Evolutionary conservation across 2,329 filamentous ascomycete species (phyloP), one percentile per base, ranked within the genome.

Genomic region (Penicillium sp.): DNA sequence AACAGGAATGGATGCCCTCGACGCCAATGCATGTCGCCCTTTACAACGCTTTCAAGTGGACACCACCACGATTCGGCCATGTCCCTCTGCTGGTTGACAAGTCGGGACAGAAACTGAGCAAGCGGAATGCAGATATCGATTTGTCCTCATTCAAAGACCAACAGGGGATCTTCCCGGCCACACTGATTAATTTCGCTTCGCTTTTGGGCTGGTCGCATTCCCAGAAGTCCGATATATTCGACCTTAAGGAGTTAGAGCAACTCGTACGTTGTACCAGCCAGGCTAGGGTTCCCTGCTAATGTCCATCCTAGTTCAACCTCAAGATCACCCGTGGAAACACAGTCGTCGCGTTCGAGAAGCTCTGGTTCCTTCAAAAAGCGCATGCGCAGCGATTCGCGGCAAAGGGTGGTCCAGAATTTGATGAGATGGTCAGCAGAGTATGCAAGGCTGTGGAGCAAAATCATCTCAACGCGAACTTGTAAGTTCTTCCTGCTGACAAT

Each of bases 271-370:
- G 14, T 26, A 36, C 14, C 10, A 26, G 27, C 8, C 16, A 39
- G 14, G n/a, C 3, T 10, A 18, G 16, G 7, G 10, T 16, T n/a
- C 11, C 11, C 41, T 49, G 37, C 62, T 69, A 44, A 72, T 41
- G 14, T 23, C 24, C 16, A 26, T 16, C 35, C 13, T 49, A 88
- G 79, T 91, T 96, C 64, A 82, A 84, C 37, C 77, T 95, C 55
- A 89, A 89, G 62, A 94, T 96, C 69, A 97, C 89, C 3, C 87
- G 86, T 58, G 91, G 91, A 8, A 90, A 96, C 65, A 88, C 90
- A 6, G 85, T 86, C 11, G 87, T 96, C 14, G 82, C 86, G 16
- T 79, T 84, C 41, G 81, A 83, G 40, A 98, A 97, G 64, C 77
- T 97, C 13, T 78, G 81, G 58, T 88, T 84, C 65, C 78, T 97